Conservation (phyloP, 2,329 filamentous ascomycete genomes). For the Pseudocercospora fijiensis region DNA sequence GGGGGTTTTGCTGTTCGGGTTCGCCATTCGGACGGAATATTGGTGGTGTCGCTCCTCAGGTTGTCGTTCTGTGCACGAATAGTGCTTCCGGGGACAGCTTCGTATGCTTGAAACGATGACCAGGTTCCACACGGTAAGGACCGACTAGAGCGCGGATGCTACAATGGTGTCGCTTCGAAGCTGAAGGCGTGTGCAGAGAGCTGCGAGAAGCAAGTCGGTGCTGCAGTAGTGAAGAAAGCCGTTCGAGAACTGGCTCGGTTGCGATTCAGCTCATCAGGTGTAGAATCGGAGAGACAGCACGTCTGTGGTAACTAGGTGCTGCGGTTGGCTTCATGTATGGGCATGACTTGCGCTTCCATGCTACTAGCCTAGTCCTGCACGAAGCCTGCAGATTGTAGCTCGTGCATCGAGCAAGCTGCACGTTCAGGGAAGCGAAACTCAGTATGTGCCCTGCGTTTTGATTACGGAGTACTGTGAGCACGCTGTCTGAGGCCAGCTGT, state of each 20-base stretch:
- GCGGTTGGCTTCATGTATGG: conserved; percentile 17
- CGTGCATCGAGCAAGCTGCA: conserved; percentile 17
- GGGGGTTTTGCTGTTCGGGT: conserved; percentile 11
- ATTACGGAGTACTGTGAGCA: neutral
- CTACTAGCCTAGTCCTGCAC: conserved; percentile 15
- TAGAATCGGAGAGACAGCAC: neutral
- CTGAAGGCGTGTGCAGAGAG: neutral
- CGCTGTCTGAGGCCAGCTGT: neutral
- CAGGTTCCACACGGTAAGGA: conserved; percentile 23
- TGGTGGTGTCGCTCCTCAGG: neutral
- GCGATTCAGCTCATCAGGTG: conserved; percentile 1
- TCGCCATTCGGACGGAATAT: conserved; percentile 12
- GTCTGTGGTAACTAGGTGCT: conserved; percentile 9
- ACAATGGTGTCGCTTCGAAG: conserved; percentile 14
- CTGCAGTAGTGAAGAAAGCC: conserved; percentile 2
- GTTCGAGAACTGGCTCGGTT: neutral
- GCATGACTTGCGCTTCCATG: conserved; percentile 14
- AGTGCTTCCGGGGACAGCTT: neutral
- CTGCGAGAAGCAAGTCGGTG: neutral
- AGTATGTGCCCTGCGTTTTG: conserved; percentile 1
- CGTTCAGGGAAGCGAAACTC: conserved; percentile 12
- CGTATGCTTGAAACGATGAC: conserved; percentile 7
- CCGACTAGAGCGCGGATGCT: conserved; percentile 14
- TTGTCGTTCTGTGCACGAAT: neutral
- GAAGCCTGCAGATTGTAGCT: conserved; percentile 11